These are phyloP conservation scores for Xerocomus potaroensis DNA, from an alignment of 768 basidiomycete genomes.

Conservation along the genomic window DNA sequence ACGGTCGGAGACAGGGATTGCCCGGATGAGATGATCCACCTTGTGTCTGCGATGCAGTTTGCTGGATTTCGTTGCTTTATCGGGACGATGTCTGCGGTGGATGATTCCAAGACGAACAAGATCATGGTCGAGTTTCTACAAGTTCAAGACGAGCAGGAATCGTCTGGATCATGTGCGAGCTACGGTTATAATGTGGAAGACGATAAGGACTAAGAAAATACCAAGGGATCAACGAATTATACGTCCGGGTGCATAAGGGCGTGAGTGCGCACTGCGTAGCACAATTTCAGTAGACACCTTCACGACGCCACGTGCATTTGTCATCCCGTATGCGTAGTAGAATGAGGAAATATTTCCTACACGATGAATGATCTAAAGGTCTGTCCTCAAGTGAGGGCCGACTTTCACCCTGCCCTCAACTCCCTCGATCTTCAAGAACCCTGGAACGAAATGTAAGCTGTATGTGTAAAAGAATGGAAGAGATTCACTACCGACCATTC, in stretches of 20 bases:
- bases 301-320: no score
- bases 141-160: not conserved
- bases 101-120: not conserved
- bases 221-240: conserved; percentile 11
- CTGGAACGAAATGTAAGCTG: not conserved
- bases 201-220: not conserved
- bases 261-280: no score
- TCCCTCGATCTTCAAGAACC: conserved; percentile 19
- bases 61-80: not conserved
- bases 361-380: no score
- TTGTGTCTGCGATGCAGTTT: not conserved
- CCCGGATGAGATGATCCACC: not conserved
- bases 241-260: conserved; percentile 7
- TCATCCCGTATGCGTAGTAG: no score
- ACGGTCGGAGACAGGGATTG: not conserved
- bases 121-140: not conserved
- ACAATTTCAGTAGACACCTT: no score
- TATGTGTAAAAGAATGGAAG: accelerated
- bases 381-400: no score
- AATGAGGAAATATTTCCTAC: no score
- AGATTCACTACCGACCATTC: conserved; percentile 65
- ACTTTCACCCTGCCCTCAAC: conserved; percentile 11
- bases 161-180: conserved; percentile 1
- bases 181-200: not conserved
- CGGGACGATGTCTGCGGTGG: conserved; percentile 17